Evolutionary conservation across 2,329 filamentous ascomycete genomes (phyloP).

Genomic region (Aspergillus ruber): DNA sequence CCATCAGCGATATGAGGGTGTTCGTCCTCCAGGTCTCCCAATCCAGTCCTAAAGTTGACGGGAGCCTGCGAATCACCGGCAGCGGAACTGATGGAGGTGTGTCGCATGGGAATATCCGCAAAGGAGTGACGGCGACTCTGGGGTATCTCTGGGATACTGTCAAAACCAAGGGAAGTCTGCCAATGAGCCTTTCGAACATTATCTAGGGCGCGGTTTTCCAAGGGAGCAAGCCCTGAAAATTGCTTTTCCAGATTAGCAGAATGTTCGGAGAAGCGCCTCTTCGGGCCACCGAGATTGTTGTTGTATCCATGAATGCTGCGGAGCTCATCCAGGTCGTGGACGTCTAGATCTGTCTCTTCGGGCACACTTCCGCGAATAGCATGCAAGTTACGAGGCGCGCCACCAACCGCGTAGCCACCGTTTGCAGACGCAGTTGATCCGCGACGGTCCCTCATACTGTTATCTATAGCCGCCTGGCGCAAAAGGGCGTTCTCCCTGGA

Average conservation of each 20-base stretch:
- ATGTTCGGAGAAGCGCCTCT: slow-evolving; percentile 42
- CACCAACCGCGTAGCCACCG: slow-evolving; percentile 27
- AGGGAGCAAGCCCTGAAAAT: slow-evolving; percentile 27
- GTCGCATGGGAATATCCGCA: slow-evolving; percentile 44
- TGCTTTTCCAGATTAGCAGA: slow-evolving; percentile 37
- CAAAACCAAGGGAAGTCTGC: slow-evolving; percentile 46
- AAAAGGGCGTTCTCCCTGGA: slow-evolving; percentile 43
- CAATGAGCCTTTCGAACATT: slow-evolving; percentile 44
- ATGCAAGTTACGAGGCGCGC: slow-evolving; percentile 28
- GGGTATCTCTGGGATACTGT: slow-evolving; percentile 38
- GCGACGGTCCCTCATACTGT: slow-evolving; percentile 34
- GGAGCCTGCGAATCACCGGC: slow-evolving; percentile 23
- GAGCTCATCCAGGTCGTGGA: slow-evolving; percentile 41
- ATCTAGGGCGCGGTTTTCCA: slow-evolving; percentile 41
- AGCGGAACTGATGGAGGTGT: slow-evolving; percentile 37
- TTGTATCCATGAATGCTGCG: slow-evolving; percentile 34
- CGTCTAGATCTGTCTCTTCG: slow-evolving; percentile 39
- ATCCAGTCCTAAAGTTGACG: slow-evolving; percentile 14
- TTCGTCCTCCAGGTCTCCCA: slow-evolving; percentile 32
- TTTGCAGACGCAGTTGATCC: slow-evolving; percentile 34
- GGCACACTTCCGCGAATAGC: slow-evolving; percentile 37
- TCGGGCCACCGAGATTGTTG: slow-evolving; percentile 29
- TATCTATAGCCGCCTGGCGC: slow-evolving; percentile 38
- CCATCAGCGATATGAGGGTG: slow-evolving; percentile 31
- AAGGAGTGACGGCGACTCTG: slow-evolving; percentile 49